These are phyloP conservation scores for Pythium dissimile DNA, from an alignment of 352 stramenopile species.

Conservation along the genomic window DNA sequence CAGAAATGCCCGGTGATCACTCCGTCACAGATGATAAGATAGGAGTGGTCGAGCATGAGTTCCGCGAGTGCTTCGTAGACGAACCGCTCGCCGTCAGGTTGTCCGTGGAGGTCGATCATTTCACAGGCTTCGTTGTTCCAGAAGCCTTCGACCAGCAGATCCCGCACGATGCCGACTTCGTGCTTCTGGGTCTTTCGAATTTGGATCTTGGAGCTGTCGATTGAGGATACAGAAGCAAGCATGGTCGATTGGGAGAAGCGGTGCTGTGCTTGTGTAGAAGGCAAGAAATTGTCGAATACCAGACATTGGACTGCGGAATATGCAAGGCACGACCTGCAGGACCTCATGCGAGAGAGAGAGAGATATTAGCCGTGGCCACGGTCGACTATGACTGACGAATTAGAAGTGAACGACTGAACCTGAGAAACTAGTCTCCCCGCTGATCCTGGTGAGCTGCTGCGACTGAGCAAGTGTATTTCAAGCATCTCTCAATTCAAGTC, in stretches of 20 bases:
- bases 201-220: constrained; percentile 4
- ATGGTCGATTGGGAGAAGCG: background rate
- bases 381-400: too few species aligned
- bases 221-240: too few species aligned
- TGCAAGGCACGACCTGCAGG: too few species aligned
- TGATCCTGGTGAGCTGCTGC: too few species aligned
- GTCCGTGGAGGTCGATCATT: constrained; percentile 6
- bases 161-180: constrained; percentile 1
- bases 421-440: too few species aligned
- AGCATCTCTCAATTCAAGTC: too few species aligned
- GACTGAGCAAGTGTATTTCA: too few species aligned
- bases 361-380: too few species aligned
- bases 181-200: constrained; percentile 11
- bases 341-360: too few species aligned
- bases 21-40: constrained; percentile 2
- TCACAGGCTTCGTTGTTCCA: constrained; percentile 6
- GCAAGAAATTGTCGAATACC: too few species aligned
- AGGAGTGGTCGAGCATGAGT: constrained; percentile 3
- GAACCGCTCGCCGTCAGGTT: background rate
- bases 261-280: background rate
- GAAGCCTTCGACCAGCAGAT: constrained; percentile 12
- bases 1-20: constrained; percentile 3
- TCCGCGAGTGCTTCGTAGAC: background rate
- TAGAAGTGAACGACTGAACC: too few species aligned
- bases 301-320: too few species aligned